A percentile compares a stretch with the other conserved stretches of the same genome.
These are phyloP conservation scores for Cicer bijugum DNA, from an alignment of 306 rosid species.

Conservation along the genomic window DNA sequence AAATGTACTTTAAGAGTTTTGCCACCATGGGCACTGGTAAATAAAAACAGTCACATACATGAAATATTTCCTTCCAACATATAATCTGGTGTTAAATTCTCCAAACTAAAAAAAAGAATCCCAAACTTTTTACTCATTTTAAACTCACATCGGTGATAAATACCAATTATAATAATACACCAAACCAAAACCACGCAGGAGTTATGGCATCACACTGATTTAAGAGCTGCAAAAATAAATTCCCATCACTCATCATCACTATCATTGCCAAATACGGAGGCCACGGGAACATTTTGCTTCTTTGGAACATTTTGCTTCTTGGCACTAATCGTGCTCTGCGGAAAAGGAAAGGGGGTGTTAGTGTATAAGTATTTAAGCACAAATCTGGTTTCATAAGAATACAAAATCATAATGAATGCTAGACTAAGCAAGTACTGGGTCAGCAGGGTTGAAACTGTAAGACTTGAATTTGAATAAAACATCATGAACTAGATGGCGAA, in stretches of 20 bases:
- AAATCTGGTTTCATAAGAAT: not conserved
- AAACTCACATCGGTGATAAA: not conserved
- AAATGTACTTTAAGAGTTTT: not conserved
- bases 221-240: conserved; percentile 24
- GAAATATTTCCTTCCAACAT: conserved; percentile 1
- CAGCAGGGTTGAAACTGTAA: not conserved
- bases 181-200: conserved; percentile 26
- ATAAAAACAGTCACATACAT: conserved; percentile 22
- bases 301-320: conserved; percentile 67
- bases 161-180: conserved; percentile 26
- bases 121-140: conserved; percentile 13
- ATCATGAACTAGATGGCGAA: not conserved
- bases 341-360: not conserved
- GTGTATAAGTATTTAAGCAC: not conserved
- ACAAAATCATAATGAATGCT: conserved; percentile 5
- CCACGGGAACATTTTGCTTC: conserved; percentile 59
- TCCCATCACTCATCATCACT: conserved; percentile 68
- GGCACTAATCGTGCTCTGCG: conserved; percentile 58
- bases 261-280: conserved; percentile 70
- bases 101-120: conserved; percentile 9
- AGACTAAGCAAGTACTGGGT: not conserved
- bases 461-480: conserved; percentile 27
- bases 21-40: conserved; percentile 12
- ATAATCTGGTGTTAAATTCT: conserved; percentile 5
- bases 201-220: conserved; percentile 34